These are phyloP conservation scores for Daedalea quercina DNA, from an alignment of 768 basidiomycete species.

Conservation along the genomic window DNA sequence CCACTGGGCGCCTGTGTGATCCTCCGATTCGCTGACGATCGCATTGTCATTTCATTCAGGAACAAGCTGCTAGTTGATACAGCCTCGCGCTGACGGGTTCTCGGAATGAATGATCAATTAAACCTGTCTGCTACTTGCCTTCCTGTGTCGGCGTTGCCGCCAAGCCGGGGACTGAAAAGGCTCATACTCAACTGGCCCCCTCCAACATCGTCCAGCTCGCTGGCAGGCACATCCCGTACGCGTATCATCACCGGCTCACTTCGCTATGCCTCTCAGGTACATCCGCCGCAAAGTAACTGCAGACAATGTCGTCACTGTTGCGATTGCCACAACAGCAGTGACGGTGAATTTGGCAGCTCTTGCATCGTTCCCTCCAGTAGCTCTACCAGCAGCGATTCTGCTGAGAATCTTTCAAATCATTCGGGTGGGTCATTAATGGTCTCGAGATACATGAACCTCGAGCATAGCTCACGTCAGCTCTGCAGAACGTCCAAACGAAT, in stretches of 20 bases:
- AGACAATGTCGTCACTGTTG: slow-evolving; percentile 24
- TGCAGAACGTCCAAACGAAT: slow-evolving; percentile 28
- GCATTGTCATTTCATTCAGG: background rate
- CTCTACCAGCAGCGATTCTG: slow-evolving; percentile 32
- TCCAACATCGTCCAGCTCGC: background rate
- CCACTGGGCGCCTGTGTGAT: too few relatives aligned
- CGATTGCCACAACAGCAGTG: slow-evolving; percentile 24
- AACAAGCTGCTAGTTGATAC: background rate
- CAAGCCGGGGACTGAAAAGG: background rate
- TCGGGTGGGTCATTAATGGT: slow-evolving; percentile 26
- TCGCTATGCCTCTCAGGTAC: slow-evolving; percentile 24
- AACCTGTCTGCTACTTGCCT: background rate
- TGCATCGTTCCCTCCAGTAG: slow-evolving; percentile 36
- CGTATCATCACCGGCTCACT: background rate
- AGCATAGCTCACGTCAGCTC: background rate
- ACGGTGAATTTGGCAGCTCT: slow-evolving; percentile 26
- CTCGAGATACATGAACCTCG: slow-evolving; percentile 1
- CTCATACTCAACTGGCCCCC: too few relatives aligned
- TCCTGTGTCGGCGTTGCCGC: too few relatives aligned
- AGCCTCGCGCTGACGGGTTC: background rate
- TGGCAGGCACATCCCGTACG: background rate
- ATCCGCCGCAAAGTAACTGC: slow-evolving; percentile 22
- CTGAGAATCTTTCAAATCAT: slow-evolving; percentile 39
- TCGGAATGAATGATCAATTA: background rate
- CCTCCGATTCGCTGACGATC: too few relatives aligned